A percentile compares a stretch with the other conserved stretches of the same genome.
Evolutionary conservation across 2,329 filamentous ascomycete genomes (phyloP).

Genomic region (Eutypa lata): DNA sequence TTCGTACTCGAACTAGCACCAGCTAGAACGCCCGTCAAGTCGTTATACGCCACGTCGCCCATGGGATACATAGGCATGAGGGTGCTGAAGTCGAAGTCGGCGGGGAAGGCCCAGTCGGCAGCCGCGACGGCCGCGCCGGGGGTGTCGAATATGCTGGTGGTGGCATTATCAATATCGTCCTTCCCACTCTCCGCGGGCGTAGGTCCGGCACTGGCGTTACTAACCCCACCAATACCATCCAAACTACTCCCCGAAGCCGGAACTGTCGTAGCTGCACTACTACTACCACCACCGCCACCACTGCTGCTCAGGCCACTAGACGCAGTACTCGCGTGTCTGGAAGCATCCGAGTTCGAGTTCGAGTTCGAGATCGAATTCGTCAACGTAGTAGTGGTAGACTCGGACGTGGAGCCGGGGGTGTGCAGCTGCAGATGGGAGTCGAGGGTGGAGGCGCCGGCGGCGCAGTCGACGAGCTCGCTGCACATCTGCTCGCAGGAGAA

Average conservation of each 20-base stretch:
- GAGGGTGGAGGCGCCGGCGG: neutral
- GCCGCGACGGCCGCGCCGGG: constrained; percentile 10
- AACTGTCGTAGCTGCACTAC: constrained; percentile 1
- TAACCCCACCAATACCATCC: neutral
- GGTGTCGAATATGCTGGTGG: neutral
- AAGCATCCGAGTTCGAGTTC: neutral
- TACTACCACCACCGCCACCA: neutral
- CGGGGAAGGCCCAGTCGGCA: constrained; percentile 39
- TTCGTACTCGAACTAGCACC: neutral
- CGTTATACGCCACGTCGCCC: constrained; percentile 55
- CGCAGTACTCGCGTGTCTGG: neutral
- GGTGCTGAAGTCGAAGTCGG: constrained; percentile 45
- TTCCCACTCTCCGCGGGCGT: constrained; percentile 14
- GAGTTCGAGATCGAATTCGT: constrained; percentile 1
- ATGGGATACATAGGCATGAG: constrained; percentile 56
- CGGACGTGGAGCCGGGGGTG: neutral
- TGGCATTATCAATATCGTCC: constrained; percentile 4
- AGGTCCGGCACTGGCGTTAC: constrained; percentile 20
- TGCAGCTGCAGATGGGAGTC: constrained; percentile 5
- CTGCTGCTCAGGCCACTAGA: neutral
- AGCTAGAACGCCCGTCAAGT: constrained; percentile 42
- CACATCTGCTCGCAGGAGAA: constrained; percentile 17
- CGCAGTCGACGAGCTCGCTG: neutral
- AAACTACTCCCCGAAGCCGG: neutral
- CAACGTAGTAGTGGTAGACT: constrained; percentile 11